Conservation (phyloP, 1,284 basidiomycete genomes). For the Sanghuangporus sanghuang region DNA sequence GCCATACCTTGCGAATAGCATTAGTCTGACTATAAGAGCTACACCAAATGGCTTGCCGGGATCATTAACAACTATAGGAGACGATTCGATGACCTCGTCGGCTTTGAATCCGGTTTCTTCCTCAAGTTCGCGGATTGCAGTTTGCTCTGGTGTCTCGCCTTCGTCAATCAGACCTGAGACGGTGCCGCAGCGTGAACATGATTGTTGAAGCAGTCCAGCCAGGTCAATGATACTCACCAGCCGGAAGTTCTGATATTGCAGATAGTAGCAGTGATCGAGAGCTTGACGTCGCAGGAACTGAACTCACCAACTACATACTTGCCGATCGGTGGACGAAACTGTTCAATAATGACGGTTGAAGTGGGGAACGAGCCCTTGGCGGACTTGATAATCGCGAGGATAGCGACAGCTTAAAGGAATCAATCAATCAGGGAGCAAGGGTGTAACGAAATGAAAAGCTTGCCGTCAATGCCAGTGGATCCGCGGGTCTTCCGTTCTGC, state of each 20-base stretch:
- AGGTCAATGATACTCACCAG: conserved; percentile 39
- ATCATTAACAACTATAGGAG: conserved; percentile 69
- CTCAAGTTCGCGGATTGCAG: conserved; percentile 80
- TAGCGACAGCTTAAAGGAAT: conserved; percentile 61
- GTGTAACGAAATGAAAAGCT: neutral
- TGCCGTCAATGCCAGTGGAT: conserved; percentile 19
- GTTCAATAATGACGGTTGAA: conserved; percentile 83
- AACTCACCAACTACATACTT: conserved; percentile 65
- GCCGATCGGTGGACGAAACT: conserved; percentile 79
- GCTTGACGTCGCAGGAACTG: neutral
- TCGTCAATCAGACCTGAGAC: conserved; percentile 73
- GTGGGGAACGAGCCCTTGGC: conserved; percentile 59
- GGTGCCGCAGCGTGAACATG: neutral
- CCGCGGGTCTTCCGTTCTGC: conserved; percentile 77
- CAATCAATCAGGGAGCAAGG: conserved; percentile 27
- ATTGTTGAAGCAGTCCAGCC: too few species aligned
- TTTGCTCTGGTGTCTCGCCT: conserved; percentile 68
- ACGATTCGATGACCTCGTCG: conserved; percentile 56
- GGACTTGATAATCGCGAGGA: conserved; percentile 75
- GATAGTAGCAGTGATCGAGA: conserved; percentile 3
- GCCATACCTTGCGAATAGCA: conserved; percentile 60
- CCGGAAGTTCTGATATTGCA: conserved; percentile 65
- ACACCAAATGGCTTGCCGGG: conserved; percentile 50
- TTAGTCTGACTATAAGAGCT: neutral
- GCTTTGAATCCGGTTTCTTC: conserved; percentile 89